Evolutionary conservation across 306 rosid genomes (phyloP).

Genomic region (Trifolium pratense): DNA sequence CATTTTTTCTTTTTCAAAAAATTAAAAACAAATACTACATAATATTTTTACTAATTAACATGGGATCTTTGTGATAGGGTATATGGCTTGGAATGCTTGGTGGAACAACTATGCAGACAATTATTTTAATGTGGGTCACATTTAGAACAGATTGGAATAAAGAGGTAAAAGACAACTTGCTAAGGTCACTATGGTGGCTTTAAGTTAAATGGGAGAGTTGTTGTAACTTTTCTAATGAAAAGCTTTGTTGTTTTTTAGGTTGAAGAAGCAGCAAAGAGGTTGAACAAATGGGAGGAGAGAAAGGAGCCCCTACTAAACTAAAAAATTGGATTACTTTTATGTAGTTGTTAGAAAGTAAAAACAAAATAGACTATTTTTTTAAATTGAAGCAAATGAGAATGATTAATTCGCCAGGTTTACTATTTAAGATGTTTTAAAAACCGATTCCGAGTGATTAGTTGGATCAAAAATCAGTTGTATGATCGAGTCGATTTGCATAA

Average conservation of each 20-base stretch:
- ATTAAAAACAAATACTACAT: background rate
- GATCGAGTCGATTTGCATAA: too few species aligned
- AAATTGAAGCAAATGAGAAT: background rate
- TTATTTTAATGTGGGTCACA: slow-evolving; percentile 65
- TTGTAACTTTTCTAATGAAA: background rate
- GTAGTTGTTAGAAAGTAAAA: background rate
- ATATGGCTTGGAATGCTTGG: slow-evolving; percentile 79
- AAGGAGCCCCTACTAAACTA: slow-evolving; percentile 34
- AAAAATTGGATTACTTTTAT: background rate
- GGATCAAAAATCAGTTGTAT: too few species aligned
- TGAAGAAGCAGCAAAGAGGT: slow-evolving; percentile 59
- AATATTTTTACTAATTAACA: background rate
- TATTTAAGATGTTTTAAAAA: too few species aligned
- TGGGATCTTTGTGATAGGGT: slow-evolving; percentile 52
- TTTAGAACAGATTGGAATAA: slow-evolving; percentile 69
- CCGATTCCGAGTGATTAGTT: too few species aligned
- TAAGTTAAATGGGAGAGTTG: background rate
- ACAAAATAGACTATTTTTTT: background rate
- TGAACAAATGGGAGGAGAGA: slow-evolving; percentile 58
- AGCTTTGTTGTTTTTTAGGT: slow-evolving; percentile 43
- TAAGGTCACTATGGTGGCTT: background rate
- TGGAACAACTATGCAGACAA: slow-evolving; percentile 69
- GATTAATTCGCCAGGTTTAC: too few species aligned
- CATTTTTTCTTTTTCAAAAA: background rate
- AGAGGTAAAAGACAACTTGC: slow-evolving; percentile 52